Evolutionary conservation across 768 basidiomycete genomes (phyloP), one percentile per base, ranked within the genome.

Genomic region (Piloderma croceum): DNA sequence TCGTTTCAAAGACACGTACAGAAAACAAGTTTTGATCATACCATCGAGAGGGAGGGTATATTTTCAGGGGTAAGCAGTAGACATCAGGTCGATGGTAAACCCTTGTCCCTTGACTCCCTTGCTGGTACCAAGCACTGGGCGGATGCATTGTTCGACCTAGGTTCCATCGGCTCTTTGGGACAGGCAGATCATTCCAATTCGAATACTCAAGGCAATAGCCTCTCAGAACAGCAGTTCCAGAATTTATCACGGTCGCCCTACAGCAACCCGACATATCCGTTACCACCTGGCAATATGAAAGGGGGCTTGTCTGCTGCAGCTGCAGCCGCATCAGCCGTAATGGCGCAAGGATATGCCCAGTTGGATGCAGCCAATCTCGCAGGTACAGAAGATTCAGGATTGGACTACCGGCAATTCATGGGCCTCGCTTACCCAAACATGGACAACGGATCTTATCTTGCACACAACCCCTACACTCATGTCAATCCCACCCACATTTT

Each of bases 11-110:
- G 83, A 44, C 84, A 86, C 61, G 88, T 90, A 43, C 78, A 91
- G 46, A 96, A 96, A 70, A 90, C 91, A 34, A 91, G 89, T 62
- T 94, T 92, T 59, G 91, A 96, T 61, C 91, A 92, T 62, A 92
- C 91, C 3, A 81, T 93, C 29, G 73, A 76, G 25, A 77, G 75
- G 48, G 79, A 83, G 45, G 77, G 73, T 25, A 72, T 81, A 40
- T 65, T 79, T 43, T 54, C 67, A 22, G 76, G 74, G 31, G 61
- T 77, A 36, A 73, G 73, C 50, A 81, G 83, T 42, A 71, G 86
- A 36, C 86, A 90, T 64, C 84, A 88, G 59, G 80, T 87, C 47
- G 83, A 89, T 56, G 83, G 84, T 24, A 82, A 81, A 57, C 79
- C 87, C 27, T 59, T 79, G 47, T 69, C 76, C 31, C 74, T 79